Evolutionary conservation across 2,329 filamentous ascomycete genomes (phyloP), one percentile per base, ranked within the genome.

Genomic region (Aschersonia sp.): DNA sequence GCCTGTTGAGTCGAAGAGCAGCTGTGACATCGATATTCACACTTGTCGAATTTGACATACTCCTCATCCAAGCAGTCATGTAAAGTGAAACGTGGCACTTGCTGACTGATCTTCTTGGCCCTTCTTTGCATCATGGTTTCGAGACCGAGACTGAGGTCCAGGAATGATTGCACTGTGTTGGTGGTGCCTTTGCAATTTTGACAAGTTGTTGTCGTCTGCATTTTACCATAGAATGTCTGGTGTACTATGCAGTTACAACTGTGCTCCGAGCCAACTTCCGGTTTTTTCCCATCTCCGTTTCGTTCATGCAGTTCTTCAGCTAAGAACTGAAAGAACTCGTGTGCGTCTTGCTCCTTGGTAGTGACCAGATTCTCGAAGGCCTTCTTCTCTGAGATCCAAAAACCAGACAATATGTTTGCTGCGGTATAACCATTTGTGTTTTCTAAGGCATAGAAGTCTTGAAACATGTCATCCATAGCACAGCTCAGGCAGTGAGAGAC

Each of bases 291-390:
- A 53, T 85, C 82, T 10, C 82, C 82, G 56, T 89, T 92, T 41
- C 88, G 77, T 59, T 85, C 80, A 60, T 96, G 91, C 12, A 98
- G 74, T 57, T 92, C 86, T 67, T 96, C 91, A 38, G 94, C 84
- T 35, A 97, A 77, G 59, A 94, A 96, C 61, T 95, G 89, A 64
- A 96, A 94, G 66, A 94, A 97, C 62, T 97, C 91, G 61, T 97
- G 91, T 1, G 91, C 91, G 60, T 97, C 91, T 68, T 97, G 91
- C 65, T 97, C 91, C 58, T 89, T 87, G 57, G 94, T 94, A 9
- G 89, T 92, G 2, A 91, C 87, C 29, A 89, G 73, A 51, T 84
- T 81, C 65, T 86, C 77, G 51, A 82, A 83, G 0, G 77, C 75
- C 61, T 75, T 79, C 68, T 77, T 81, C 62, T 87, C 85, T 4